Conservation (phyloP, 257 asterid genomes). For the Ajuga chamaepitys region DNA sequence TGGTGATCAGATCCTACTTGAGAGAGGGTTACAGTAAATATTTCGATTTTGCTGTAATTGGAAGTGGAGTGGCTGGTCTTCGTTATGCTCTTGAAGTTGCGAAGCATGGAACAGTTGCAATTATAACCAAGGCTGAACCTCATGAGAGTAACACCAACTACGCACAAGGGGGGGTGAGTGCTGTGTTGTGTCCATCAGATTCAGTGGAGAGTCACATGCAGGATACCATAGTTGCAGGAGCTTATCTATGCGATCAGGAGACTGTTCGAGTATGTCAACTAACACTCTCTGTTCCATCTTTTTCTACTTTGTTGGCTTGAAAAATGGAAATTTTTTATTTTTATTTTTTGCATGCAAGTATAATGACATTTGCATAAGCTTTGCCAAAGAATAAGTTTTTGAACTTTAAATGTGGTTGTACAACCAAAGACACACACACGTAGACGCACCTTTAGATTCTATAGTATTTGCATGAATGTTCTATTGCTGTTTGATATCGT, state of each 20-base stretch:
- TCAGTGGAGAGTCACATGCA: constrained; percentile 94
- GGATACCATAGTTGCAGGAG: constrained; percentile 97
- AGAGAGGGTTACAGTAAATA: constrained; percentile 57
- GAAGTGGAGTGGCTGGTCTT: constrained; percentile 99
- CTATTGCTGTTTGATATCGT: neutral
- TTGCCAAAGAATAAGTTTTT: neutral
- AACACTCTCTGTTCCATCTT: neutral
- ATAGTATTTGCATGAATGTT: neutral
- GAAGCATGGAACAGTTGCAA: constrained; percentile 79
- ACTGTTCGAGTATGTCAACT: constrained; percentile 77
- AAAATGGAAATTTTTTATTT: neutral
- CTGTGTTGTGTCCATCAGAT: constrained; percentile 89
- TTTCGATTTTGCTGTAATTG: constrained; percentile 84
- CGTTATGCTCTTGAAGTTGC: constrained; percentile 98
- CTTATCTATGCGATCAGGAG: constrained; percentile 95
- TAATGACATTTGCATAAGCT: neutral
- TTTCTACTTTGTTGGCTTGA: neutral
- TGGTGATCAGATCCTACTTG: constrained; percentile 36
- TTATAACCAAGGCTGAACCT: constrained; percentile 94
- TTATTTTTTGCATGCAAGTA: neutral
- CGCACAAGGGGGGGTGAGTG: constrained; percentile 99
- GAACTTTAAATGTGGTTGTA: neutral
- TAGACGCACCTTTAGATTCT: neutral
- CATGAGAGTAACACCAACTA: constrained; percentile 98
- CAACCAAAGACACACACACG: no score